Base-by-base conservation (phyloP, 768 basidiomycete species). In the Boletus reticuloceps region DNA sequence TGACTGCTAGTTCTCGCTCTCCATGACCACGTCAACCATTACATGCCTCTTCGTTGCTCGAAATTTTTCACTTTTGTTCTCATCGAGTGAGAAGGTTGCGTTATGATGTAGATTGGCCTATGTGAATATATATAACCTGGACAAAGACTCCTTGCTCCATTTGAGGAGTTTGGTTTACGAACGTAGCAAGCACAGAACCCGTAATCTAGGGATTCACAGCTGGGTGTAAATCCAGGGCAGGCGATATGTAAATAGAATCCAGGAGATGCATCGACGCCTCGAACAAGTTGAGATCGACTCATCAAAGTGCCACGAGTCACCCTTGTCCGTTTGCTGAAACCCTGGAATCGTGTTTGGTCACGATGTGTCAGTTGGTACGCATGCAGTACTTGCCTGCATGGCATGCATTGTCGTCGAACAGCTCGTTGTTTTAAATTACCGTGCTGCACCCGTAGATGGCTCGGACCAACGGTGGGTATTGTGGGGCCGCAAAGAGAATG, bases 371-470 rank as follows among this genome's bases (percentile, higher is more conserved):
- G 25, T 25, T 25, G 25, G 39, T 44, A 46, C 29, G 17, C 38
- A n/a, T 56, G 53, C 11, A 39, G 32, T 20, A 41, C 38, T 56
- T 42, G 50, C 50, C 37, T 47, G 37, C 40, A 19, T 2, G 29
- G 12, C 48, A 19, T 49, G 42, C 46, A 41, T 39, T 43, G 42
- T 48, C 47, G 58, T 60, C 37, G 32, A 41, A 50, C 27, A 36
- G 54, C 37, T 51, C 43, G 50, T 41, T 51, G 59, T 40, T 52
- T 31, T 48, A 60, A 65, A 65, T 65, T 56, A 65, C 64, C 64
- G 61, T 39, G 47, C 43, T 37, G 51, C 39, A n/a, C 29, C 45
- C 52, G 22, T 22, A 22, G 3, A 22, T 22, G 22, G 22, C 22
- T 22, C 22, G 22, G 22, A 22, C 3, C 22, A 22, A 39, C 66